phyloP scores from a whole-genome alignment of 345 rosid species.

The Litchi chinensis region DNA sequence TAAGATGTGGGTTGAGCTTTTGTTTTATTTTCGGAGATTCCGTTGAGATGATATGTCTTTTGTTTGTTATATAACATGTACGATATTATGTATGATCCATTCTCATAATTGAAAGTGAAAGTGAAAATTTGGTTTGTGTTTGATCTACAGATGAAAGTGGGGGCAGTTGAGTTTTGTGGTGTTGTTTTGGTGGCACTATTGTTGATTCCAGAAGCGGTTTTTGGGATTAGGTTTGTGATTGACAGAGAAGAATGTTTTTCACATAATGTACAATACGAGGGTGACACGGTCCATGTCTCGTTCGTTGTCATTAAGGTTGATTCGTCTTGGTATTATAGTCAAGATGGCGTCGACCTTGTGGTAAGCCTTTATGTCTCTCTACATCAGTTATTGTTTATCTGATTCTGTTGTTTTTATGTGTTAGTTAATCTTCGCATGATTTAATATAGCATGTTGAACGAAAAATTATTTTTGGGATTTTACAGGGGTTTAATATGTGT shows the following conservation, averaged over 20 bases:
- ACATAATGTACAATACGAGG: conserved; percentile 61
- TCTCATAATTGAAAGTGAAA: neutral
- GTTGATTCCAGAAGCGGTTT: conserved; percentile 30
- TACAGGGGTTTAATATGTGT: neutral
- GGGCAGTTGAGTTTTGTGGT: conserved; percentile 22
- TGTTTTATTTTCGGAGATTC: neutral
- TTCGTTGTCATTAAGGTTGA: conserved; percentile 66
- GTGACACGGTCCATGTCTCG: conserved; percentile 61
- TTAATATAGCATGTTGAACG: neutral
- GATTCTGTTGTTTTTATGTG: neutral
- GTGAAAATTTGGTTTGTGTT: neutral
- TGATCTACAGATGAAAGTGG: conserved; percentile 44
- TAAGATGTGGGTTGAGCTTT: neutral
- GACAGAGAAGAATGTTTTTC: conserved; percentile 74
- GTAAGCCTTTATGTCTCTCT: conserved; percentile 35
- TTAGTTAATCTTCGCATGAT: neutral
- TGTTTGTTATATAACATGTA: neutral
- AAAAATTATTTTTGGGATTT: too few species aligned
- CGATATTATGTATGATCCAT: conserved; percentile 1
- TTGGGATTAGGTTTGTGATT: conserved; percentile 60
- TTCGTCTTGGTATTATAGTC: conserved; percentile 53
- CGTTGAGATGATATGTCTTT: neutral
- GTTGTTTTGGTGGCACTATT: conserved; percentile 38
- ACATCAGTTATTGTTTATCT: neutral
- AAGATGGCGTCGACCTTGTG: conserved; percentile 68